phyloP scores from a whole-genome alignment of 164 flowering plant genomes.

The Protea cynaroides region DNA sequence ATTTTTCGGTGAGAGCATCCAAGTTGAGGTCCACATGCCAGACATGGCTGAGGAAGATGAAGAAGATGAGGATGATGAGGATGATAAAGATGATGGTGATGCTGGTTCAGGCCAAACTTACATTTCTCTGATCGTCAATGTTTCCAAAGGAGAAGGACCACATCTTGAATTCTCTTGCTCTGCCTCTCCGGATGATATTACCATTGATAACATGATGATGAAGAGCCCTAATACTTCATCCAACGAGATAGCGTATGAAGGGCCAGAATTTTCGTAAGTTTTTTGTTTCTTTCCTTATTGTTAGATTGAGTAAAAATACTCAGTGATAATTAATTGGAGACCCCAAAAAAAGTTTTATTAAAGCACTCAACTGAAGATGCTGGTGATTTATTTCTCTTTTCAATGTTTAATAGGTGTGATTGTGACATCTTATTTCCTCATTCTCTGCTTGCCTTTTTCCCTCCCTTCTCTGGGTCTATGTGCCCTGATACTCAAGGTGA shows the following conservation, averaged over 20 bases:
- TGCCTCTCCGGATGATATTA: constrained; percentile 10
- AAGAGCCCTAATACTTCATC: constrained; percentile 12
- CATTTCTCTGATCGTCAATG: constrained; percentile 19
- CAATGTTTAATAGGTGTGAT: too few relatives aligned
- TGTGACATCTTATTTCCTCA: too few relatives aligned
- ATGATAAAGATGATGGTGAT: constrained; percentile 8
- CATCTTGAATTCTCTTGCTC: constrained; percentile 21
- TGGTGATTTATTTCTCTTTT: too few relatives aligned
- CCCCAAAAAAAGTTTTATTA: too few relatives aligned
- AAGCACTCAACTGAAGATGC: too few relatives aligned
- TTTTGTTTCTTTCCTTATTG: background rate
- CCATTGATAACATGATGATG: constrained; percentile 17
- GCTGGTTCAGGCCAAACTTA: background rate
- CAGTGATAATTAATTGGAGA: too few relatives aligned
- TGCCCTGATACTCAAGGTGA: too few relatives aligned
- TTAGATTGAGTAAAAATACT: background rate
- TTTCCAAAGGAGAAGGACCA: constrained; percentile 21
- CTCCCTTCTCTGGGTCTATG: too few relatives aligned
- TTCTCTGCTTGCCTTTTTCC: too few relatives aligned
- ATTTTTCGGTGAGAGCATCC: constrained; percentile 17
- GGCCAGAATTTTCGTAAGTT: constrained; percentile 26
- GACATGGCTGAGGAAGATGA: constrained; percentile 13
- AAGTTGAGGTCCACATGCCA: constrained; percentile 21
- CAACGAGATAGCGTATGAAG: constrained; percentile 17
- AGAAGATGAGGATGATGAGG: constrained; percentile 13